phyloP scores from a whole-genome alignment of 768 basidiomycete genomes.

The Terana coerulea region DNA sequence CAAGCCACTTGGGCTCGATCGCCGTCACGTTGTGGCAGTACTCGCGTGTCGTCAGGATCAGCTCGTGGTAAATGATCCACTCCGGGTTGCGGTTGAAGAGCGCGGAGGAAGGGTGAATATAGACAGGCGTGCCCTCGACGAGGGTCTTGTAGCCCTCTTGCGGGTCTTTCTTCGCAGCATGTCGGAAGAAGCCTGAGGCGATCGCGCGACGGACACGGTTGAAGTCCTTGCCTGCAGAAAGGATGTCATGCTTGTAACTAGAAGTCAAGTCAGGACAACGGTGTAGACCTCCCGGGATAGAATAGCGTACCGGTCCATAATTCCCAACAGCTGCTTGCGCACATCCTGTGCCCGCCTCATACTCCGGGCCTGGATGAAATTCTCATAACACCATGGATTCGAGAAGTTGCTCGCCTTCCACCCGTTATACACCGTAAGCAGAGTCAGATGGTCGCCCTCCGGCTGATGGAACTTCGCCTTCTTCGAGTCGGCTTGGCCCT shows the following conservation, averaged over 20 bases:
- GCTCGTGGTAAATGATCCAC: conserved; percentile 94
- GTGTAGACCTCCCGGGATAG: neutral
- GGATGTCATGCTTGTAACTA: conserved; percentile 95
- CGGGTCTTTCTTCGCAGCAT: conserved; percentile 98
- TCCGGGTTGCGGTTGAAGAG: conserved; percentile 97
- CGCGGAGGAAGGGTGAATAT: conserved; percentile 95
- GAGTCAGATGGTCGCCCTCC: conserved; percentile 92
- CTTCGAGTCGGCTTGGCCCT: conserved; percentile 98
- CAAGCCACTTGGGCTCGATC: conserved; percentile 97
- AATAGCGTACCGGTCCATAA: conserved; percentile 92
- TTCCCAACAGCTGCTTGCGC: conserved; percentile 93
- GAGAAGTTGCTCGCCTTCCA: conserved; percentile 97
- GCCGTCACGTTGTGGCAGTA: conserved; percentile 93
- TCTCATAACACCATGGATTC: conserved; percentile 99
- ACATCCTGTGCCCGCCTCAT: conserved; percentile 98
- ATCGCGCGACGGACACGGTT: conserved; percentile 93
- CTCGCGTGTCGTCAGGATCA: conserved; percentile 94
- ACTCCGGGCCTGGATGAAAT: conserved; percentile 96
- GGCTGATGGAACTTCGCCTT: conserved; percentile 99
- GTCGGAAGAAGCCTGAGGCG: conserved; percentile 95
- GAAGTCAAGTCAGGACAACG: conserved; percentile 11
- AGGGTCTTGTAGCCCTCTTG: conserved; percentile 98
- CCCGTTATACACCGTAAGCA: conserved; percentile 95
- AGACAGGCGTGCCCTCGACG: conserved; percentile 97
- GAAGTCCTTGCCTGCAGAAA: conserved; percentile 89